Evolutionary conservation across 1,284 basidiomycete species (phyloP).

Genomic region (Afroboletus lepidellus): DNA sequence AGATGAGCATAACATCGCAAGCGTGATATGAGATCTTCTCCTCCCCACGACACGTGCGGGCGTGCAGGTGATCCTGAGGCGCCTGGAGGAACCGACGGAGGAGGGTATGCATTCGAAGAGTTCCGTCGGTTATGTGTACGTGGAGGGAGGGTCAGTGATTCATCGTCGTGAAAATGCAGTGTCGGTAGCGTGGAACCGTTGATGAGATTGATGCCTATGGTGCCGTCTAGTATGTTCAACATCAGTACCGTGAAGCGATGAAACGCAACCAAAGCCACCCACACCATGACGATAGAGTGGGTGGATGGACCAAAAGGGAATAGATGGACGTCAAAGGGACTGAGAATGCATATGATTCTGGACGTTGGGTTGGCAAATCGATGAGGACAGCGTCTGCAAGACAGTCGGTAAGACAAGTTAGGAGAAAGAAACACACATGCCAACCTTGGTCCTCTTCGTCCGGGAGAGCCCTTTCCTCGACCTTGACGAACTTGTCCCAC

Average conservation of each 20-base stretch:
- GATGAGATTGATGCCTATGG: constrained; percentile 80
- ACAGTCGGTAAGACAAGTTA: constrained; percentile 7
- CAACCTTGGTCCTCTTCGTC: constrained; percentile 74
- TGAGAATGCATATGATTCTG: constrained; percentile 93
- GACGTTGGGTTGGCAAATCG: constrained; percentile 69
- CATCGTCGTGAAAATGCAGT: constrained; percentile 95
- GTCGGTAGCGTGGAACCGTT: constrained; percentile 89
- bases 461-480: constrained; percentile 61
- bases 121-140: constrained; percentile 29
- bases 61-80: constrained; percentile 42
- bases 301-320: constrained; percentile 84
- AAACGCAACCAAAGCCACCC: constrained; percentile 37
- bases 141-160: constrained; percentile 68
- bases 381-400: constrained; percentile 71
- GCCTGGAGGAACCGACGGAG: constrained; percentile 52
- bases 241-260: constrained; percentile 2
- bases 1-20: constrained; percentile 73
- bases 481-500: constrained; percentile 83
- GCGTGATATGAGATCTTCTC: constrained; percentile 79
- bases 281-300: constrained; percentile 87
- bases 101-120: constrained; percentile 59
- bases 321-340: constrained; percentile 88
- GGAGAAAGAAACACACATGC: constrained; percentile 20
- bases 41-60: constrained; percentile 67
- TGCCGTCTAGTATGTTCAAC: constrained; percentile 59